A percentile compares a stretch with the other conserved stretches of the same genome.
Evolutionary conservation across 148 eudicot genomes (phyloP).

Genomic region (Rhododendron griersonianum): DNA sequence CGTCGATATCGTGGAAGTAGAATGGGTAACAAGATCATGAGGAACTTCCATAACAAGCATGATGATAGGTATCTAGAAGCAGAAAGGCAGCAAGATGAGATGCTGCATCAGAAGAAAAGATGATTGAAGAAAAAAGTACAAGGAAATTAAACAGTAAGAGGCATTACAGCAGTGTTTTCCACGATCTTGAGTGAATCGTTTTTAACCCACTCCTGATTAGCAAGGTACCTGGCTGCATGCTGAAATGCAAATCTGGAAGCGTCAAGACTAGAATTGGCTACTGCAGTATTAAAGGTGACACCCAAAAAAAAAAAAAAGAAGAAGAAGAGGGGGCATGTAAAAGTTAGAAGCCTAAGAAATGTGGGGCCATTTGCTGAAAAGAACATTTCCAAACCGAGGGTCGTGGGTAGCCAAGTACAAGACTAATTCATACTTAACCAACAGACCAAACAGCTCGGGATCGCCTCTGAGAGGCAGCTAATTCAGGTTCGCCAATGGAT

Average conservation of each 20-base stretch:
- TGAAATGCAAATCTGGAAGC: constrained; percentile 27
- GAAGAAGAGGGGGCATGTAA: neutral
- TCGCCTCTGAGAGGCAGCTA: neutral
- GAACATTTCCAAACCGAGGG: neutral
- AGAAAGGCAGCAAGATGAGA: constrained; percentile 5
- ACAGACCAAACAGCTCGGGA: neutral
- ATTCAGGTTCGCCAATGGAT: neutral
- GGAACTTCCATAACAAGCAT: constrained; percentile 99
- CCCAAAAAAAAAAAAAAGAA: neutral
- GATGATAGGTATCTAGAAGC: constrained; percentile 82
- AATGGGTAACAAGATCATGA: constrained; percentile 46
- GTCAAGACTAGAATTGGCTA: constrained; percentile 10
- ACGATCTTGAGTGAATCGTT: constrained; percentile 93
- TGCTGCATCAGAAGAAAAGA: constrained; percentile 3
- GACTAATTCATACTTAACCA: neutral
- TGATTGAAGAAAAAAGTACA: constrained; percentile 3
- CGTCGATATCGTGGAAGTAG: constrained; percentile 39
- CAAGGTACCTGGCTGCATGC: constrained; percentile 98
- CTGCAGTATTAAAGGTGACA: neutral
- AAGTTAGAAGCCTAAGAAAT: neutral
- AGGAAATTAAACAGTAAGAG: constrained; percentile 3
- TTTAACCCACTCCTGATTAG: constrained; percentile 99
- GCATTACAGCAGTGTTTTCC: constrained; percentile 85
- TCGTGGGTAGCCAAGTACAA: neutral
- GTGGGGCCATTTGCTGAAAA: neutral